phyloP scores from a whole-genome alignment of 306 rosid genomes.

The Heteromeles arbutifolia region DNA sequence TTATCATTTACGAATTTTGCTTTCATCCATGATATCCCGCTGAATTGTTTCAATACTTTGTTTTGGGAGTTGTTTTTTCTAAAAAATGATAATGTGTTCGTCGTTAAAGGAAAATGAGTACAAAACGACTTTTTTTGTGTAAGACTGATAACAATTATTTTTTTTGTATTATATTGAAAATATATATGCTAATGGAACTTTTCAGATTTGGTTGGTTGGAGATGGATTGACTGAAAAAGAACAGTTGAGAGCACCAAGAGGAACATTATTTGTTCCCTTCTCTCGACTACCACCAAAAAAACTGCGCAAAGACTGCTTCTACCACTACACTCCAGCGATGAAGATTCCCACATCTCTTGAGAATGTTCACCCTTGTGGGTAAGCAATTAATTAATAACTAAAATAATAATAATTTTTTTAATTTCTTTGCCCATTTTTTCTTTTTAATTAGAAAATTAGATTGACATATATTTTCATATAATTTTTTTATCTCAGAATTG shows the following conservation, averaged over 20 bases:
- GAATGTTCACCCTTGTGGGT: constrained; percentile 71
- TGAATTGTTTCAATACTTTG: too few relatives aligned
- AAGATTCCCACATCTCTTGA: constrained; percentile 33
- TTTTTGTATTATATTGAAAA: too few relatives aligned
- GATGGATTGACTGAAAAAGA: constrained; percentile 33
- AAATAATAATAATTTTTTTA: too few relatives aligned
- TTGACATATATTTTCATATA: not conserved
- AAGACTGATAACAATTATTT: too few relatives aligned
- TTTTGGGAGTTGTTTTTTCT: too few relatives aligned
- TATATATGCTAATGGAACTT: not conserved
- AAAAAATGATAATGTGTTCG: too few relatives aligned
- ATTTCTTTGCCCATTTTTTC: not conserved
- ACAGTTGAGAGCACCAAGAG: constrained; percentile 55
- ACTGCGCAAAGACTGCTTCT: constrained; percentile 55
- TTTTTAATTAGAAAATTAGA: not conserved
- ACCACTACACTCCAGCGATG: constrained; percentile 61
- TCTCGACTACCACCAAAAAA: constrained; percentile 55
- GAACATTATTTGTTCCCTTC: constrained; percentile 54
- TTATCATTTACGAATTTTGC: too few relatives aligned
- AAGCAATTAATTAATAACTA: not conserved
- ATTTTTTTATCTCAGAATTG: constrained; percentile 29
- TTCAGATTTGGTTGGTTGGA: constrained; percentile 64
- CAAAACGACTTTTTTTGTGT: too few relatives aligned
- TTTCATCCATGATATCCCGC: too few relatives aligned
- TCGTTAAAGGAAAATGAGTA: too few relatives aligned